Percentiles rank a stretch among this genome's conserved stretches.
phyloP scores from a whole-genome alignment of 805 yeast species.

The Ogataea pilisensis region DNA sequence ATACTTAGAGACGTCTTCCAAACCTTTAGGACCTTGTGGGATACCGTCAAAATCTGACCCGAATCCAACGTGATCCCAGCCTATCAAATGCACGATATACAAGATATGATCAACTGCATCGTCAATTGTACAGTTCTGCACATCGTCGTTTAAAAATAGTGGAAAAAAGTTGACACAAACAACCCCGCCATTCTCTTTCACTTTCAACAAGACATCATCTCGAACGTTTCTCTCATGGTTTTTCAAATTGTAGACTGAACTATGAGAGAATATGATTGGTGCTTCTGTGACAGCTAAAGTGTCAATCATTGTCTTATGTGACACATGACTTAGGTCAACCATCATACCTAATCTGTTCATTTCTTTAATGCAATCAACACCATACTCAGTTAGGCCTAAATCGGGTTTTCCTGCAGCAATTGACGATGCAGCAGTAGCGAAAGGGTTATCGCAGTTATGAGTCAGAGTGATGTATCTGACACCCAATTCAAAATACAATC shows the following conservation, averaged over 20 bases:
- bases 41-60: slow-evolving; percentile 56
- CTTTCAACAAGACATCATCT: slow-evolving; percentile 39
- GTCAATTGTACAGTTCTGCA: slow-evolving; percentile 35
- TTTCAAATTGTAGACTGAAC: slow-evolving; percentile 39
- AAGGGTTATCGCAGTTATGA: slow-evolving; percentile 52
- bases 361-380: slow-evolving; percentile 38
- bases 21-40: slow-evolving; percentile 41
- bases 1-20: slow-evolving; percentile 52
- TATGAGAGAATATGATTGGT: slow-evolving; percentile 49
- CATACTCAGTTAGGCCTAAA: slow-evolving; percentile 39
- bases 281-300: slow-evolving; percentile 36
- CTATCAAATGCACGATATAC: slow-evolving; percentile 39
- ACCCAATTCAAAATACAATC: slow-evolving; percentile 44
- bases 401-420: slow-evolving; percentile 42
- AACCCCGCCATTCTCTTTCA: slow-evolving; percentile 43
- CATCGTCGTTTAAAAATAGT: slow-evolving; percentile 28
- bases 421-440: slow-evolving; percentile 49
- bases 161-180: slow-evolving; percentile 46
- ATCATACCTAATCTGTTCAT: slow-evolving; percentile 53
- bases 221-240: slow-evolving; percentile 45
- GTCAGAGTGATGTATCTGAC: slow-evolving; percentile 48
- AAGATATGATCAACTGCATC: slow-evolving; percentile 45
- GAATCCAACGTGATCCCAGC: slow-evolving; percentile 50
- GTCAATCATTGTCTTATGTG: slow-evolving; percentile 45
- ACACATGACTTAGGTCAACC: slow-evolving; percentile 48